phyloP scores from a whole-genome alignment of 1,284 basidiomycete genomes.

The Leccinum pachyderme region DNA sequence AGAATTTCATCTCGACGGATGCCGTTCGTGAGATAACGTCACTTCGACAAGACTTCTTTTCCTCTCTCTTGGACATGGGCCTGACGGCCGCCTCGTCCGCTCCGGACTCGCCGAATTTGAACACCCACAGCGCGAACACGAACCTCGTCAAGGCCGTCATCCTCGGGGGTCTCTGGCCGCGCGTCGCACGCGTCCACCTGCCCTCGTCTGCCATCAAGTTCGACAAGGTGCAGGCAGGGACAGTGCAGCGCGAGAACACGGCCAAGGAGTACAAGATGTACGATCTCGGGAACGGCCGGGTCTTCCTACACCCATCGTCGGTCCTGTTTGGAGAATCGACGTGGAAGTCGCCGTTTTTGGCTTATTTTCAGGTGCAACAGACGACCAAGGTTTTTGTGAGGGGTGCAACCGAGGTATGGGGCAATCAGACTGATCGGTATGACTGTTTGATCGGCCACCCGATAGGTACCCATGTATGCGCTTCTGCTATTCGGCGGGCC shows the following conservation, averaged over 20 bases:
- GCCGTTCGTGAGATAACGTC: constrained; percentile 81
- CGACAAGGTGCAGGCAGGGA: constrained; percentile 78
- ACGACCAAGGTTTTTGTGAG: constrained; percentile 86
- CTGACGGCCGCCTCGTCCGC: constrained; percentile 54
- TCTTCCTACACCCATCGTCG: constrained; percentile 86
- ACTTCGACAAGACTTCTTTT: constrained; percentile 77
- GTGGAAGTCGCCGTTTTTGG: constrained; percentile 79
- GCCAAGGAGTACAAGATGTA: constrained; percentile 82
- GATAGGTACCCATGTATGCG: constrained; percentile 80
- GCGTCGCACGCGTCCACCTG: constrained; percentile 72
- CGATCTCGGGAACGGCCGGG: constrained; percentile 58
- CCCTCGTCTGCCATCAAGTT: constrained; percentile 76
- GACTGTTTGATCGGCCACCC: not conserved
- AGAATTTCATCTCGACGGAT: constrained; percentile 82
- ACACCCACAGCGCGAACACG: constrained; percentile 59
- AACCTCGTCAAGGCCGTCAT: constrained; percentile 82
- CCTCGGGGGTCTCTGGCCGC: constrained; percentile 82
- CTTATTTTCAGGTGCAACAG: constrained; percentile 81
- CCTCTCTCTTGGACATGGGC: constrained; percentile 71
- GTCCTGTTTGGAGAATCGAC: constrained; percentile 72
- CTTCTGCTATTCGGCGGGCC: constrained; percentile 83
- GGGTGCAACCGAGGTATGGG: constrained; percentile 81
- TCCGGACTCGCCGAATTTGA: constrained; percentile 48
- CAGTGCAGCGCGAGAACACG: constrained; percentile 77
- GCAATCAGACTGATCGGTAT: not conserved